Evolutionary conservation across 768 basidiomycete species (phyloP).

Genomic region (Tephrocybe sp.): DNA sequence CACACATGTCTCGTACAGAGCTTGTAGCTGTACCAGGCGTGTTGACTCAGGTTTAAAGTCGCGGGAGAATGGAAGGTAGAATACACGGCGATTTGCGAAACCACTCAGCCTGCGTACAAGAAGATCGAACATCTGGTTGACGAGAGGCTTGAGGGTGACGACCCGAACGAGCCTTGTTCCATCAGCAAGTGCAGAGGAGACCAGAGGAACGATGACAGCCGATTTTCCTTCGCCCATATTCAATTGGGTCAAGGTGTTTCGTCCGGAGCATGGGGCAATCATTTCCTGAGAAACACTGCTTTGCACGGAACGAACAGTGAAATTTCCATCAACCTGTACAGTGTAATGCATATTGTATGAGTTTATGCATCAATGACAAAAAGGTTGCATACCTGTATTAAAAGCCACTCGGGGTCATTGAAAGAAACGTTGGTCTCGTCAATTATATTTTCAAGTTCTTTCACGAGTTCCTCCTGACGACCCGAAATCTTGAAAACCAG

Average conservation of each 20-base stretch:
- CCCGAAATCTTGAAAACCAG: conserved; percentile 20
- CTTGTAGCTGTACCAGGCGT: conserved; percentile 23
- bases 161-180: conserved; percentile 44
- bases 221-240: conserved; percentile 64
- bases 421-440: conserved; percentile 11
- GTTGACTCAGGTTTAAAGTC: conserved; percentile 22
- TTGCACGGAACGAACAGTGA: conserved; percentile 44
- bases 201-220: conserved; percentile 50
- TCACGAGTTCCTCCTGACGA: conserved; percentile 30
- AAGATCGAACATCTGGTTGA: conserved; percentile 47
- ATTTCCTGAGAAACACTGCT: conserved; percentile 42
- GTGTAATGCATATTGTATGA: not conserved
- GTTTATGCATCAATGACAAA: not conserved
- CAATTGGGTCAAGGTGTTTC: conserved; percentile 45
- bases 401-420: conserved; percentile 39
- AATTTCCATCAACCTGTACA: conserved; percentile 50
- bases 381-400: conserved; percentile 37
- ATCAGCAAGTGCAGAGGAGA: conserved; percentile 39
- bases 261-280: conserved; percentile 36
- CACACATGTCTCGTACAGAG: conserved; percentile 39
- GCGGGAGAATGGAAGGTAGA: conserved; percentile 51
- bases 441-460: conserved; percentile 23
- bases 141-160: conserved; percentile 47
- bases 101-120: conserved; percentile 43
- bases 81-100: conserved; percentile 46